These are phyloP conservation scores for Fusarium chaquense DNA, from an alignment of 2,329 filamentous ascomycete genomes.

Conservation along the genomic window DNA sequence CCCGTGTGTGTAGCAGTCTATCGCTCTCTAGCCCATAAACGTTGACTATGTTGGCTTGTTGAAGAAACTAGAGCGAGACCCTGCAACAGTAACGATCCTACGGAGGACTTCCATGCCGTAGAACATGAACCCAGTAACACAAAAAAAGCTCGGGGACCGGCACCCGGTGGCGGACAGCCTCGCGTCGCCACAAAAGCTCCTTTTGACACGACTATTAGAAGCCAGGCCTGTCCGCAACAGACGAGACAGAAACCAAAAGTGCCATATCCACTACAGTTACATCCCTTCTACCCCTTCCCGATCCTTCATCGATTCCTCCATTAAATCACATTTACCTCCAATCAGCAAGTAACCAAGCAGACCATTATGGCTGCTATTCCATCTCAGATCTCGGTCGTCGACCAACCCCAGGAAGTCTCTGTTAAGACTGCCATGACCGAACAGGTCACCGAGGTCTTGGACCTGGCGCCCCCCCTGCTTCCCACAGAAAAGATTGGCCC, in stretches of 20 bases:
- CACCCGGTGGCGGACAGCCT: neutral
- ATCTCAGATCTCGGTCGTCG: neutral
- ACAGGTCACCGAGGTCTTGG: neutral
- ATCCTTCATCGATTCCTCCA: neutral
- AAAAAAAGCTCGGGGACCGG: neutral
- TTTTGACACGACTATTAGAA: constrained; percentile 26
- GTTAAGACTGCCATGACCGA: neutral
- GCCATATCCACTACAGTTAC: constrained; percentile 1
- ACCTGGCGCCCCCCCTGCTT: constrained; percentile 22
- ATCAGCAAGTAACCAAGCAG: neutral
- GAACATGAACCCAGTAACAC: neutral
- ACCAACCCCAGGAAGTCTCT: constrained; percentile 2
- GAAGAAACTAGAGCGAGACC: neutral
- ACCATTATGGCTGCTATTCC: constrained; percentile 10
- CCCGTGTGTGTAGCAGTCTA: neutral
- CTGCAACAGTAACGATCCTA: neutral
- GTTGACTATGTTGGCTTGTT: neutral
- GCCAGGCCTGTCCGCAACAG: neutral
- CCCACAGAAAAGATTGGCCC: constrained; percentile 23
- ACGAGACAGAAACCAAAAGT: neutral
- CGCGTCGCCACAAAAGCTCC: neutral
- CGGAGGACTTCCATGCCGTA: neutral
- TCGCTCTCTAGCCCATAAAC: neutral
- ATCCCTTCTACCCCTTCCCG: neutral
- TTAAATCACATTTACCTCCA: neutral